These are phyloP conservation scores for Ustilago xerochloae DNA, from an alignment of 1,284 basidiomycete species.

Conservation along the genomic window DNA sequence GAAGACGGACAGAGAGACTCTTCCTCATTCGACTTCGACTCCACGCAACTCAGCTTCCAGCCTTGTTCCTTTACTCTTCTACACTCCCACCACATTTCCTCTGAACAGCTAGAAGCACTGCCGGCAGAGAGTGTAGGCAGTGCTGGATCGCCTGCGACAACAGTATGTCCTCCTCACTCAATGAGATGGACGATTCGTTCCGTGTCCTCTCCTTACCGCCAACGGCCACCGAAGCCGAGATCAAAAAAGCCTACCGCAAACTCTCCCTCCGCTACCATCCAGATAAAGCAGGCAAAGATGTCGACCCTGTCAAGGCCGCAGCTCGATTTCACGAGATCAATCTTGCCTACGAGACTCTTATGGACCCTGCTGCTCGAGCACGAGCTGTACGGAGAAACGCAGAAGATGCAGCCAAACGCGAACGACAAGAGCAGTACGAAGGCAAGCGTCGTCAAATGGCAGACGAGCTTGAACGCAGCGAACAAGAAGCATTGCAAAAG, in stretches of 20 bases:
- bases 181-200: constrained; percentile 51
- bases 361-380: constrained; percentile 83
- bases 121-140: too few relatives aligned
- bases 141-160: neutral
- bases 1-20: too few relatives aligned
- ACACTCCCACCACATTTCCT: neutral
- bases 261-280: constrained; percentile 60
- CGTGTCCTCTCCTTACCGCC: constrained; percentile 74
- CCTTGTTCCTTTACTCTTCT: neutral
- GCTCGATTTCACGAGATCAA: constrained; percentile 88
- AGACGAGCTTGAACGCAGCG: constrained; percentile 84
- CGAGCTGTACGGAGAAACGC: constrained; percentile 83
- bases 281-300: constrained; percentile 61
- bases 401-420: constrained; percentile 77
- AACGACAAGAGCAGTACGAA: constrained; percentile 80
- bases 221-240: constrained; percentile 82
- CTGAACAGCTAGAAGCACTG: too few relatives aligned
- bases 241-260: constrained; percentile 77
- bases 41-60: constrained; percentile 12
- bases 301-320: constrained; percentile 70
- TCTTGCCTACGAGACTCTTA: constrained; percentile 83
- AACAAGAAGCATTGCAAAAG: constrained; percentile 77
- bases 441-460: constrained; percentile 81
- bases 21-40: too few relatives aligned
- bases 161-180: constrained; percentile 22